Evolutionary conservation across 2,329 filamentous ascomycete species (phyloP).

Genomic region (Penicillium sp.): DNA sequence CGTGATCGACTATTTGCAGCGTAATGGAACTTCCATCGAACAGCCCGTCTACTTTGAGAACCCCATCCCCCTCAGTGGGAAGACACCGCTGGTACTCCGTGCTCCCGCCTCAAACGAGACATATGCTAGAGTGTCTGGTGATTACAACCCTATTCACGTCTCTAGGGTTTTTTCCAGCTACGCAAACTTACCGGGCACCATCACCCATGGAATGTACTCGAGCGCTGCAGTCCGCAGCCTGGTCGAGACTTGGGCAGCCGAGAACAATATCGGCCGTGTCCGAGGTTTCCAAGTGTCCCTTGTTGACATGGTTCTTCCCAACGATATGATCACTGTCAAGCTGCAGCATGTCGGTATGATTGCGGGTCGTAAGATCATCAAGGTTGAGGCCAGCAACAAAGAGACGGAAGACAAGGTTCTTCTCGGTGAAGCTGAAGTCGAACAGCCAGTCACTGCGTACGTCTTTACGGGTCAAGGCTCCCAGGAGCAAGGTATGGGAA

Average conservation of each 20-base stretch:
- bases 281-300: conserved; percentile 96
- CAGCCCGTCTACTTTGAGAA: conserved; percentile 98
- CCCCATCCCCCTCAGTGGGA: conserved; percentile 91
- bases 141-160: conserved; percentile 99
- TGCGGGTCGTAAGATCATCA: conserved; percentile 97
- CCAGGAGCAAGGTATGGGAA: conserved; percentile 99
- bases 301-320: conserved; percentile 98
- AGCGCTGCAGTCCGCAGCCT: conserved; percentile 94
- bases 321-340: conserved; percentile 93
- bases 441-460: conserved; percentile 95
- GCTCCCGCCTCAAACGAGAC: conserved; percentile 97
- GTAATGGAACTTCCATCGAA: conserved; percentile 89
- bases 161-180: conserved; percentile 96
- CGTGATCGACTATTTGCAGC: conserved; percentile 92
- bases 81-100: conserved; percentile 83
- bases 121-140: conserved; percentile 94
- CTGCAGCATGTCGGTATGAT: conserved; percentile 98
- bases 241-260: conserved; percentile 97
- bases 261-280: conserved; percentile 97
- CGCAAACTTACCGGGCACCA: conserved; percentile 92
- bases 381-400: conserved; percentile 94
- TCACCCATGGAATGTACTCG: conserved; percentile 99
- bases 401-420: conserved; percentile 97
- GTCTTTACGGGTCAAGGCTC: conserved; percentile 98
- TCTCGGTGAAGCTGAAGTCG: conserved; percentile 92